Conservation (phyloP, 805 yeast species). For the Tetrapisispora iriomotensis region DNA sequence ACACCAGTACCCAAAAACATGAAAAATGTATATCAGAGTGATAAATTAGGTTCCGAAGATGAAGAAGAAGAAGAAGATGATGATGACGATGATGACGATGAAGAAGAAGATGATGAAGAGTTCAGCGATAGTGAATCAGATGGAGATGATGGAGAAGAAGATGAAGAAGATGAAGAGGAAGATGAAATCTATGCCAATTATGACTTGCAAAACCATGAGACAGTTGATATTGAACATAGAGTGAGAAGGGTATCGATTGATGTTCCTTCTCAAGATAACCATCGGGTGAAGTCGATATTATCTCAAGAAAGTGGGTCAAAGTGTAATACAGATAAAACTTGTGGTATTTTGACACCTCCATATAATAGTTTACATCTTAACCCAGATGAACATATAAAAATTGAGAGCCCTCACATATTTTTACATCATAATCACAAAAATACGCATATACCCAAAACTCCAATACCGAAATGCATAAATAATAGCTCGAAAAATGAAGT, state of each 20-base stretch:
- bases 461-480: slow-evolving; percentile 10
- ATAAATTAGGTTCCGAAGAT: slow-evolving; percentile 6
- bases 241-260: slow-evolving; percentile 2
- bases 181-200: not conserved
- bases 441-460: slow-evolving; percentile 12
- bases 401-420: slow-evolving; percentile 8
- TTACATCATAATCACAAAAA: slow-evolving; percentile 3
- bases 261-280: not conserved
- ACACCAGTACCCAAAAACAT: slow-evolving; percentile 4
- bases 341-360: not conserved
- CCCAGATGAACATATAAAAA: slow-evolving; percentile 6
- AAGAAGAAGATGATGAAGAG: slow-evolving; percentile 5
- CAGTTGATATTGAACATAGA: not conserved
- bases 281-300: not conserved
- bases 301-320: not conserved
- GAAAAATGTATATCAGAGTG: not conserved
- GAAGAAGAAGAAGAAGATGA: slow-evolving; percentile 5
- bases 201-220: slow-evolving; percentile 1
- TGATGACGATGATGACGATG: slow-evolving; percentile 6
- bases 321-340: not conserved
- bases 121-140: slow-evolving; percentile 1
- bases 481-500: not conserved
- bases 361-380: not conserved
- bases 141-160: not conserved
- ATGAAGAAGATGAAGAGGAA: not conserved